Evolutionary conservation across 495 filamentous ascomycete species (phyloP).

Genomic region (Achaetomiella virescens): DNA sequence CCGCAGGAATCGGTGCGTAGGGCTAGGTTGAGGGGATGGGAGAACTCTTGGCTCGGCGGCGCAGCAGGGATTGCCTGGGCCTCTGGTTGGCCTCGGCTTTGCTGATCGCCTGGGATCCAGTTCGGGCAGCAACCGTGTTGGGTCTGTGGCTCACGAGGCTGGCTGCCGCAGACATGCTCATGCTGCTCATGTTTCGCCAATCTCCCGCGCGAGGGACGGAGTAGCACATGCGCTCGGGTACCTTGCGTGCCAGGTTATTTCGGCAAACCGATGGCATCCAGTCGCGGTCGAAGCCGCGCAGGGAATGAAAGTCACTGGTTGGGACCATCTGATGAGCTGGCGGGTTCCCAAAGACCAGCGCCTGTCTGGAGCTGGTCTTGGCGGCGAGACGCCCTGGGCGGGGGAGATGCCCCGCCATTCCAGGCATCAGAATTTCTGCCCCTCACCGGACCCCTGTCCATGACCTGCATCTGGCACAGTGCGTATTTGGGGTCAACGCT

Average conservation of each 20-base stretch:
- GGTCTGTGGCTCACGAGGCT: too few species aligned
- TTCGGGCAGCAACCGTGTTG: not conserved
- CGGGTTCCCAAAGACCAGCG: not conserved
- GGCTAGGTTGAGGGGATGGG: slow-evolving; percentile 24
- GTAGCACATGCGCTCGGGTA: not conserved
- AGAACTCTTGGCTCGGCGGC: slow-evolving; percentile 4
- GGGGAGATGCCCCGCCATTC: not conserved
- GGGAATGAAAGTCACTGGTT: not conserved
- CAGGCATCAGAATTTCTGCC: not conserved
- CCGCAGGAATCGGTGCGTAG: slow-evolving; percentile 18
- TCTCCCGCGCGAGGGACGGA: not conserved
- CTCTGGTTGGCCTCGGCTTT: slow-evolving; percentile 10
- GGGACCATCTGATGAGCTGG: not conserved
- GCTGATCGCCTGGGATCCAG: slow-evolving; percentile 2
- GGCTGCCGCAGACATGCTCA: too few species aligned
- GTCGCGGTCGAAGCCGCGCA: not conserved
- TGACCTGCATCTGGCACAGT: too few species aligned
- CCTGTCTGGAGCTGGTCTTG: slow-evolving; percentile 1
- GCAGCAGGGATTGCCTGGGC: not conserved
- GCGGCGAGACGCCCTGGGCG: not conserved
- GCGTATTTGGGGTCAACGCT: too few species aligned
- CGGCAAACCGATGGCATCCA: not conserved
- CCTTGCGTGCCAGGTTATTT: slow-evolving; percentile 1
- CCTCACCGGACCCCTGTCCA: not conserved
- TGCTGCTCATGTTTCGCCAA: not conserved